Evolutionary conservation across 176 grass and related monocot genomes (phyloP), one percentile per base, ranked within the genome.

Genomic region (Carex scoparia): DNA sequence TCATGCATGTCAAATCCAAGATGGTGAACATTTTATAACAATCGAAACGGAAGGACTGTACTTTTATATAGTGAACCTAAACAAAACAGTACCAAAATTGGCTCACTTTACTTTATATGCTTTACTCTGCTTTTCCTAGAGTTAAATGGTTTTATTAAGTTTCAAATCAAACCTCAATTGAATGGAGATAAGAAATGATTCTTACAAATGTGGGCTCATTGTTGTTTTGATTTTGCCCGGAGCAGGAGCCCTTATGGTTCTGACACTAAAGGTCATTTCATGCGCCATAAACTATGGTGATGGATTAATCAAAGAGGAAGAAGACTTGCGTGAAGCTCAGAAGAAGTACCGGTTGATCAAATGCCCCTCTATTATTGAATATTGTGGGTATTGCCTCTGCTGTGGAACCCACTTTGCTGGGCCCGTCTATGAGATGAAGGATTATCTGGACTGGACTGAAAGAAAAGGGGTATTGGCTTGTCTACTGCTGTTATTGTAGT

Each of bases 351-450:
- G 85, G 46, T 67, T 99, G 71, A 58, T 91, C 78, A 89, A 87
- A 84, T 68, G 86, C 77, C 93, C 93, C 61, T 94, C 96, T 81
- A 78, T 92, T 78, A 65, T 99, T 87, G 96, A 99, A 92, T 99
- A 99, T 88, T 94, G 93, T 83, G 95, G 95, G 79, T 97, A 97
- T 85, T 94, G 92, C 80, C 95, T 98, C 85, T 94, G 92, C 85
- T 98, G 93, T 85, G 95, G 95, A 19, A 98, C 91, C 73, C 95
- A 98, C 68, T 98, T 98, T 91, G 95, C 95, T 42, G 95, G 95
- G 55, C 95, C 90, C 9, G 89, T 97, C 80, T 97, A 91, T 84
- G 94, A 97, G 87, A 93, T 94, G 92, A 97, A 97, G 84, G 94
- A 97, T 94, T 97, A 97, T 78, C 86, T 93, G 86, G 92, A 94